Percentiles rank a stretch among this genome's conserved stretches.
Conservation (phyloP, 495 filamentous ascomycete species). For the Trichoderma erinaceum region DNA sequence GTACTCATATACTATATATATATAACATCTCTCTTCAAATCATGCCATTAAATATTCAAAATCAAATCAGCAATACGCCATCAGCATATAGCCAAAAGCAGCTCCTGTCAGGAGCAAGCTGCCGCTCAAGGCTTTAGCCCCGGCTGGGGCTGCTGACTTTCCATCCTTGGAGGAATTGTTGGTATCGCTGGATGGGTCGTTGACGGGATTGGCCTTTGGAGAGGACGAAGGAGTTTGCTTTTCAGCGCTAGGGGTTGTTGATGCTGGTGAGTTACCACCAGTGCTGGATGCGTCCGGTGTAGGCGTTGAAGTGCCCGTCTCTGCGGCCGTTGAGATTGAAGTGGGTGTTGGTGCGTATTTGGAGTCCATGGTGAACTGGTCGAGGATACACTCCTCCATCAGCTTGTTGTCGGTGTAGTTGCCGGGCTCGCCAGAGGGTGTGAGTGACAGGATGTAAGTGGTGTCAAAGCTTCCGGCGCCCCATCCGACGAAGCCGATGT, state of each 20-base stretch:
- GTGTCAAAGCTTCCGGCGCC: conserved; percentile 43
- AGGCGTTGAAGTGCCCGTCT: neutral
- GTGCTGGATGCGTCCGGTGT: neutral
- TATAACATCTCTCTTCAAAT: conserved; percentile 6
- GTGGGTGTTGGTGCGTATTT: neutral
- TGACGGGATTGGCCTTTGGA: neutral
- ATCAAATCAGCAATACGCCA: neutral
- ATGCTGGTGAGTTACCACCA: neutral
- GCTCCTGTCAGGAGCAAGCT: neutral
- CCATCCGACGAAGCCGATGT: conserved; percentile 45
- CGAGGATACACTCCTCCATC: conserved; percentile 34
- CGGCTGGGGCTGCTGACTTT: neutral
- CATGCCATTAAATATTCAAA: neutral
- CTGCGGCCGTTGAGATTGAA: neutral
- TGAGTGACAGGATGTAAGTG: conserved; percentile 40
- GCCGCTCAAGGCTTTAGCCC: neutral
- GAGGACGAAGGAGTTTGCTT: neutral
- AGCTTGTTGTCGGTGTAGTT: conserved; percentile 35
- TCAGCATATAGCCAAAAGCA: neutral
- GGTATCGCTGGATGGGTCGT: neutral
- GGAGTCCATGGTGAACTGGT: neutral
- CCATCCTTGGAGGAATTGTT: neutral
- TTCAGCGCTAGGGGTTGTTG: neutral
- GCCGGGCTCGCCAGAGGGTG: conserved; percentile 35
- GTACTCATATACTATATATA: neutral